Base-by-base conservation (phyloP, 106 monocot genomes). In the Platanthera zijinensis region DNA sequence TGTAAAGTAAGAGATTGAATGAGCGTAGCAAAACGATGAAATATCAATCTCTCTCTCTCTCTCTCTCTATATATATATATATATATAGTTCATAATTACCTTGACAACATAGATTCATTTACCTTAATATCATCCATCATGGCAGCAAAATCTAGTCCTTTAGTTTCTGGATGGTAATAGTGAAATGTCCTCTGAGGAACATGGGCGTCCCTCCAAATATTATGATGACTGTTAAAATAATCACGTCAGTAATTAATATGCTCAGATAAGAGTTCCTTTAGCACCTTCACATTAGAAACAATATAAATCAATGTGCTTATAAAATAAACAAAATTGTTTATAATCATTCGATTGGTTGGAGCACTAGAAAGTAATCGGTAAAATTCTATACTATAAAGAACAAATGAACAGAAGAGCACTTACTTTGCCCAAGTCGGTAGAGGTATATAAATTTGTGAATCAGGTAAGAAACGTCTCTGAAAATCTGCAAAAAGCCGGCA, bases 151-250 rank as follows among this genome's bases (percentile, higher is more conserved):
- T 99, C 92, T 52, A 99, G 82, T 72, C 92, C 99, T 74, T 67
- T 94, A 19, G 94, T 78, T 74, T 92, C 94, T 76, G 99, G 84
- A 87, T 92, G 94, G 72, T 99, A 99, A 50, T 99, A 99, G 51
- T 85, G 91, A 79, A 84, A 94, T 66, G 89, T 92, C 77, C 87
- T 94, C 52, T 99, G 94, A 71, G 99, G 85, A 3, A 99, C 99
- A 53, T 83, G 89, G 12, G 99, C 99, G 94, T 99, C 99, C 76
- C 99, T 94, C 94, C 94, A 99, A 64, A 99, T 94, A 53, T 99
- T 99, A 83, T 99, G 99, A 80, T 99, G 99, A 54, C 97, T 99
- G 79, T 14, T 1, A 80, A 66, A 81, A 83, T 8, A 6, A 73
- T 74, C 19, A 54, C 3, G 19, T 62, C 72, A 50, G 51, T 5